A percentile compares a stretch with the other conserved stretches of the same genome.
Conservation (phyloP, 371 early-diverging fungal genomes). For the Phascolomyces articulosus region DNA sequence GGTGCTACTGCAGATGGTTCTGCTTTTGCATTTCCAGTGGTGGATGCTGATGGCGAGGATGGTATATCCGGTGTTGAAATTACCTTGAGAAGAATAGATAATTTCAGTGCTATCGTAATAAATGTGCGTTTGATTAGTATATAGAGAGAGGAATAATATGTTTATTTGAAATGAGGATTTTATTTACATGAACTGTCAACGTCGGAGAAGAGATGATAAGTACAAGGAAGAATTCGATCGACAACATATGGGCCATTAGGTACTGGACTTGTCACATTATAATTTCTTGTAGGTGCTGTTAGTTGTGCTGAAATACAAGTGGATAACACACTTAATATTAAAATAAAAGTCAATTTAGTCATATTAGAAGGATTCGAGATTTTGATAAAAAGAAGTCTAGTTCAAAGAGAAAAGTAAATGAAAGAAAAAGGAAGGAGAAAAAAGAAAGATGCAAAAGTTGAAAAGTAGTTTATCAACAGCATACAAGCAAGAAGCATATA, state of each 20-base stretch:
- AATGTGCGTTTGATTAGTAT: too few relatives aligned
- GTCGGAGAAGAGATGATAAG: slow-evolving; percentile 44
- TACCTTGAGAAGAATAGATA: slow-evolving; percentile 31
- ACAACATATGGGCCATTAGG: slow-evolving; percentile 49
- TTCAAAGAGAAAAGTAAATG: too few relatives aligned
- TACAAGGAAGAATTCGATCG: slow-evolving; percentile 52
- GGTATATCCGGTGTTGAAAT: neutral
- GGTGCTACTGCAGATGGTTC: slow-evolving; percentile 3
- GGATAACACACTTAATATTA: neutral
- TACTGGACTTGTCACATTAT: slow-evolving; percentile 48
- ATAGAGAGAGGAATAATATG: too few relatives aligned
- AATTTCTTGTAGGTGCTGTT: slow-evolving; percentile 47
- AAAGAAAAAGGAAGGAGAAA: too few relatives aligned
- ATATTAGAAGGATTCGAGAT: too few relatives aligned
- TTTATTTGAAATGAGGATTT: too few relatives aligned
- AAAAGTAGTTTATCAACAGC: too few relatives aligned
- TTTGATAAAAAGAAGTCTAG: neutral
- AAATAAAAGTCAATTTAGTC: neutral
- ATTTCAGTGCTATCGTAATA: slow-evolving; percentile 26
- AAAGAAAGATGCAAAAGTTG: too few relatives aligned
- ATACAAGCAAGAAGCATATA: too few relatives aligned
- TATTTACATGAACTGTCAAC: slow-evolving; percentile 50
- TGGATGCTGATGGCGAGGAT: neutral
- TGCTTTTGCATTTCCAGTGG: neutral
- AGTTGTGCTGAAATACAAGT: slow-evolving; percentile 27